Base-by-base conservation (phyloP, 805 yeast species). In the Cyberlindnera mycetangii region DNA sequence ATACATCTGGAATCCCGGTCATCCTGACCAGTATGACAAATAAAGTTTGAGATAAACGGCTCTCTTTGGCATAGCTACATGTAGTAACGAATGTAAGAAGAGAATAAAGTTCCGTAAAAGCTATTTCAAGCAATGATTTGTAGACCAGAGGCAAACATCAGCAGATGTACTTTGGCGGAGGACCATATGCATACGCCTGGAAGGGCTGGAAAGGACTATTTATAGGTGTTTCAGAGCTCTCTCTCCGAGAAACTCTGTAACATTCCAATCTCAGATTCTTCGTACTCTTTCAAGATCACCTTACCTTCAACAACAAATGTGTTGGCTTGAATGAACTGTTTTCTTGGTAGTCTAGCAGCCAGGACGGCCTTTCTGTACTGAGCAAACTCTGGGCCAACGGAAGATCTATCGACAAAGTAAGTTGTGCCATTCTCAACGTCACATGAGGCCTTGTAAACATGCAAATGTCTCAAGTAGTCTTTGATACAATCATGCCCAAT, bases 311-410 rank as follows among this genome's bases (percentile, higher is more conserved):
- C 53, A 36, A 78, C 50, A 20, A 67, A 54, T 8, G 95, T 84
- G 65, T 89, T 89, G 21, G 89, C 87, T 66, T 89, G 97, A 45
- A 89, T 79, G 53, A 83, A 76, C 62, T 87, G 95, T 64, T 81
- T 83, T 64, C 97, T 78, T 50, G 97, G 95, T 54, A 83, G 71
- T 66, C 87, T 85, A 61, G 85, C 83, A 36, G 69, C 67, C 48
- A 89, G 67, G 12, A 89, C 89, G 30, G 75, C 69, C 42, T 80
- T 83, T 67, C 96, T 76, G 60, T 74, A 84, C 50, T 72, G 66
- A 20, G 86, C 78, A 43, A 83, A 67, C 15, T 84, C 86, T 12
- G 69, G 72, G 7, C 80, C 74, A 32, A 84, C 89, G 2, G 75
- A 70, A n/a, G 95, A 82, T 66, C 81, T 81, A 21, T 80, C 81